Evolutionary conservation across 805 yeast genomes (phyloP), one percentile per base, ranked within the genome.

Genomic region (Starmerella lactis-condensi): DNA sequence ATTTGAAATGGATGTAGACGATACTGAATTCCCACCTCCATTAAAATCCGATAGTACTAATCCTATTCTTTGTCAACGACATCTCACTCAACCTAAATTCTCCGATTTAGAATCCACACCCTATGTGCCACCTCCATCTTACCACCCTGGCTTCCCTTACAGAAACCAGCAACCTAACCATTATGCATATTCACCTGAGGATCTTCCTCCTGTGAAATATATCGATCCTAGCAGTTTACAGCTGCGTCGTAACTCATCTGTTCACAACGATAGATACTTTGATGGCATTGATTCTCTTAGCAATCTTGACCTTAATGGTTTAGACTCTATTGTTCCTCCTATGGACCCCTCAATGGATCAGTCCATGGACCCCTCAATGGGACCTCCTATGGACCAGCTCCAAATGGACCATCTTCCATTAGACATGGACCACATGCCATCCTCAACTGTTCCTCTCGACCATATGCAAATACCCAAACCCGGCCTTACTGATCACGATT

Each of bases 1-100:
- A 29, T 39, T 32, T 21, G 43, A 39, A 30, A 29, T 32, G 22
- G 43, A 39, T 21, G 37, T 39, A 19, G 40, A 32, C 28, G 43
- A 39, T 15, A 33, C 28, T 17, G 41, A 39, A 12, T 26, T 32
- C 22, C 33, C 29, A 6, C 36, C 31, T 5, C 27, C 30, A 8
- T 33, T 10, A 21, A 39, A 22, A 18, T 12, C 24, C 4, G 25
- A 15, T 34, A 5, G 18, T 19, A 25, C n/a, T 22, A 26, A 17
- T 17, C 27, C 37, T 2, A 30, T 12, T 6, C 13, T 35, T 1
- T 35, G 38, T 20, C 20, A 19, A 13, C 31, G 39, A n/a, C 39
- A 36, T 17, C 13, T 36, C 17, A 29, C 33, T n/a, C 38, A 34
- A 14, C 39, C 38, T 2, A 29, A 30, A 19, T 34, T 36, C 21